Evolutionary conservation across 148 eudicot species (phyloP).

Genomic region (Pouteria glomerata): DNA sequence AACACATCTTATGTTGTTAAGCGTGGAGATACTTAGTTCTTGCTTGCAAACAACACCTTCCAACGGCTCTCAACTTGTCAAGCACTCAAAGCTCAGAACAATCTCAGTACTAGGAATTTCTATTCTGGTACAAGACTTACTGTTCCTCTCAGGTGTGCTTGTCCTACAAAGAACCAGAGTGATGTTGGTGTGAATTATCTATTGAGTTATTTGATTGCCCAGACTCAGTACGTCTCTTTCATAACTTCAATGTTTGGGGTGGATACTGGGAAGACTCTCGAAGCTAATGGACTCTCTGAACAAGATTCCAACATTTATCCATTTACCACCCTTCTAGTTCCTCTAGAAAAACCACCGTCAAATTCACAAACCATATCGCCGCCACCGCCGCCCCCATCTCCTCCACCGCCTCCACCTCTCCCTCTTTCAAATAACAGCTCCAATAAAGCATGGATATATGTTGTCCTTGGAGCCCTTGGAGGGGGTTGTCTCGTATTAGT

Average conservation of each 20-base stretch:
- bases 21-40: conserved; percentile 20
- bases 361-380: conserved; percentile 29
- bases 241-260: conserved; percentile 52
- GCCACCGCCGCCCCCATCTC: conserved; percentile 36
- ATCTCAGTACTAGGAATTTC: conserved; percentile 16
- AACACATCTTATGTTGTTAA: conserved; percentile 43
- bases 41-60: conserved; percentile 44
- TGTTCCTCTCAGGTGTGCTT: conserved; percentile 82
- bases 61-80: conserved; percentile 72
- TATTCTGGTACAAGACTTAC: conserved; percentile 30
- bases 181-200: conserved; percentile 55
- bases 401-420: conserved; percentile 18
- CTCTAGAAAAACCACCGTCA: conserved; percentile 53
- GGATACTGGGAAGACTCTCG: conserved; percentile 36
- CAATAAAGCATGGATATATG: conserved; percentile 43
- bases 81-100: conserved; percentile 47
- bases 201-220: conserved; percentile 49
- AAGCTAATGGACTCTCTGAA: conserved; percentile 59
- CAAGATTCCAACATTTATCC: conserved; percentile 40
- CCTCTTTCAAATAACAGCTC: conserved; percentile 17
- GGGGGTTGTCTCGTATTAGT: conserved; percentile 27
- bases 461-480: conserved; percentile 49
- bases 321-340: conserved; percentile 66
- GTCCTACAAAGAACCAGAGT: conserved; percentile 67
- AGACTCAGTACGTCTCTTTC: conserved; percentile 18